A percentile compares a stretch with the other conserved stretches of the same genome.
Evolutionary conservation across 768 basidiomycete species (phyloP).

Genomic region (Amanita muscaria): DNA sequence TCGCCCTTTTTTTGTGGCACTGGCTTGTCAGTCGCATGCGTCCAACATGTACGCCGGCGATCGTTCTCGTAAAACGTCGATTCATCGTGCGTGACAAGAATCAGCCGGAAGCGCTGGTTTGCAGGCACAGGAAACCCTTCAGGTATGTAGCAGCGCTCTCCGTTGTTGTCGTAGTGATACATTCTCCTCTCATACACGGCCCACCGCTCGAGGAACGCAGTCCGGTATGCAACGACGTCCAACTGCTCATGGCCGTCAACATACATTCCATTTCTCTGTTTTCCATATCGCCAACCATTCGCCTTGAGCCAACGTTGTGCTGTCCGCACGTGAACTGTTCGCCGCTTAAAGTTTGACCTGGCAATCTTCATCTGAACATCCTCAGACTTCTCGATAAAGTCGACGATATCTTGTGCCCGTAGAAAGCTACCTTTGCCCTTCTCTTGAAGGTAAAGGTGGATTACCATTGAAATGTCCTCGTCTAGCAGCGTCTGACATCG

Average conservation of each 20-base stretch:
- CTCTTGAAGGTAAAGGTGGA: slow-evolving; percentile 20
- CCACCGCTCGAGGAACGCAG: slow-evolving; percentile 15
- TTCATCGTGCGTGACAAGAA: slow-evolving; percentile 26
- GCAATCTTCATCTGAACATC: slow-evolving; percentile 10
- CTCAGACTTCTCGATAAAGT: slow-evolving; percentile 21
- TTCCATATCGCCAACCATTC: slow-evolving; percentile 21
- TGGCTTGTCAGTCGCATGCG: slow-evolving; percentile 14
- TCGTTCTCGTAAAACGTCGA: slow-evolving; percentile 32
- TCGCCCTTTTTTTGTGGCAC: slow-evolving; percentile 25
- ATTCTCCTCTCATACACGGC: too few species aligned
- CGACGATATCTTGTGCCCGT: slow-evolving; percentile 21
- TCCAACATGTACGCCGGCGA: slow-evolving; percentile 20
- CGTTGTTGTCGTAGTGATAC: slow-evolving; percentile 17
- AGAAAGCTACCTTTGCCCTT: slow-evolving; percentile 20
- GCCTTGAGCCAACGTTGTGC: too few species aligned
- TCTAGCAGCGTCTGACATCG: too few species aligned
- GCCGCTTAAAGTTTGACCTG: too few species aligned
- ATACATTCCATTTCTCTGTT: slow-evolving; percentile 19
- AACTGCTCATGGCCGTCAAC: slow-evolving; percentile 22
- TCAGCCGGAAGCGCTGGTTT: slow-evolving; percentile 12
- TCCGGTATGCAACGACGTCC: slow-evolving; percentile 21
- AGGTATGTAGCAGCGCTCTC: slow-evolving; percentile 10
- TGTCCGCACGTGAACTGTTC: slow-evolving; percentile 11
- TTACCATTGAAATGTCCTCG: too few species aligned
- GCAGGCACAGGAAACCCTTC: slow-evolving; percentile 16